Percentiles rank a stretch among this genome's conserved stretches.
phyloP scores from a whole-genome alignment of 2,329 filamentous ascomycete species.

The Didymella sp. region DNA sequence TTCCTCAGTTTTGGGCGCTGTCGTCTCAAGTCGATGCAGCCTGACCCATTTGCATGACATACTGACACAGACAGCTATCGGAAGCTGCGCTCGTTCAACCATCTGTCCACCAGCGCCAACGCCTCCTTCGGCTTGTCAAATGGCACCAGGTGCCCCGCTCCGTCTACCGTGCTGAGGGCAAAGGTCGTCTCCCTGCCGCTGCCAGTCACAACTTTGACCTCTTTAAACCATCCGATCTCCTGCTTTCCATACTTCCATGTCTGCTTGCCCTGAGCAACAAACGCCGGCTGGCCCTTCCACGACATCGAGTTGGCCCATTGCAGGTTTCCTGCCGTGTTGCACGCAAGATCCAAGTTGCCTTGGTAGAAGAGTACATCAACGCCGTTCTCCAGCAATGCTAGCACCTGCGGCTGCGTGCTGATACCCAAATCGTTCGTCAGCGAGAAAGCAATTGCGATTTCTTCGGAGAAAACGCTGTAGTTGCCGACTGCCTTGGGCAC shows the following conservation, averaged over 20 bases:
- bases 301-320: conserved; percentile 52
- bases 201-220: conserved; percentile 39
- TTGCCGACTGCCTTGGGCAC: conserved; percentile 44
- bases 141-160: conserved; percentile 54
- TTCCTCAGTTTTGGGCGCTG: background rate
- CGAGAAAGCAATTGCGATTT: conserved; percentile 38
- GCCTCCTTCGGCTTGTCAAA: conserved; percentile 44
- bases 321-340: conserved; percentile 51
- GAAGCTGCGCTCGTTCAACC: conserved; percentile 42
- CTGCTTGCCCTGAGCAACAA: conserved; percentile 44
- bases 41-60: background rate
- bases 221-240: conserved; percentile 46
- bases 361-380: conserved; percentile 52
- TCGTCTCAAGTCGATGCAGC: background rate
- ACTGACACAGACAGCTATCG: conserved; percentile 28
- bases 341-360: conserved; percentile 52
- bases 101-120: conserved; percentile 38
- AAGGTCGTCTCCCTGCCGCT: conserved; percentile 43
- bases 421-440: conserved; percentile 38
- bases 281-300: conserved; percentile 56
- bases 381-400: conserved; percentile 46
- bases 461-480: conserved; percentile 38
- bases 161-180: conserved; percentile 49
- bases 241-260: conserved; percentile 34
- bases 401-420: conserved; percentile 45